These are phyloP conservation scores for Solanum chaucha DNA, from an alignment of 257 asterid species.

Conservation along the genomic window DNA sequence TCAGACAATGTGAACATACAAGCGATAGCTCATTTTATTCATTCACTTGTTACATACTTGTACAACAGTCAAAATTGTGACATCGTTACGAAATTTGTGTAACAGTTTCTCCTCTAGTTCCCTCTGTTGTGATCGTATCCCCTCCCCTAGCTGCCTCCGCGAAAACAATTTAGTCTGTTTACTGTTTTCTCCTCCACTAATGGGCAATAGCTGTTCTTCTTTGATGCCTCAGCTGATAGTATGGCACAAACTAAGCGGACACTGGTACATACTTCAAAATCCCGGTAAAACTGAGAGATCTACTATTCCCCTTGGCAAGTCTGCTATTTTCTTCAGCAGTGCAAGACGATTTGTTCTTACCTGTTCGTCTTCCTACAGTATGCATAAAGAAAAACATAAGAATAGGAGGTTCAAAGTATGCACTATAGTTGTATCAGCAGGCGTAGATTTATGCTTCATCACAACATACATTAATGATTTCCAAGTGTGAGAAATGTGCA, in stretches of 20 bases:
- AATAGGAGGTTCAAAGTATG: neutral
- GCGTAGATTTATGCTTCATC: neutral
- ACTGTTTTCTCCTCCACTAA: neutral
- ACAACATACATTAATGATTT: too few species aligned
- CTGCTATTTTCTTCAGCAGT: constrained; percentile 58
- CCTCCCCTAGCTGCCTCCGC: too few species aligned
- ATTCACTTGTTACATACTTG: neutral
- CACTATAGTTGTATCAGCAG: neutral
- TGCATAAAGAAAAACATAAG: neutral
- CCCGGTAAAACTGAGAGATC: constrained; percentile 80
- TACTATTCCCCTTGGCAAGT: constrained; percentile 80
- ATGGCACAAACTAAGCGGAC: neutral
- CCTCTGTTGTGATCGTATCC: neutral
- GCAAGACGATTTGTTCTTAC: constrained; percentile 85
- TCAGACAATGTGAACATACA: neutral
- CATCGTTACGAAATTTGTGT: neutral
- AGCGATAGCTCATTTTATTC: neutral
- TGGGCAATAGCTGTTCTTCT: neutral
- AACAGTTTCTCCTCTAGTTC: neutral
- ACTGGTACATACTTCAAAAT: constrained; percentile 14
- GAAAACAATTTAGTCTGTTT: too few species aligned
- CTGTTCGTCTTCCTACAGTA: constrained; percentile 73
- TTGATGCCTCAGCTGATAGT: neutral
- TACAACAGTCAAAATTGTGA: neutral
- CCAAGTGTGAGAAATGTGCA: too few species aligned